These are phyloP conservation scores for Otatea glauca DNA, from an alignment of 176 grass and related monocot genomes.

Conservation along the genomic window DNA sequence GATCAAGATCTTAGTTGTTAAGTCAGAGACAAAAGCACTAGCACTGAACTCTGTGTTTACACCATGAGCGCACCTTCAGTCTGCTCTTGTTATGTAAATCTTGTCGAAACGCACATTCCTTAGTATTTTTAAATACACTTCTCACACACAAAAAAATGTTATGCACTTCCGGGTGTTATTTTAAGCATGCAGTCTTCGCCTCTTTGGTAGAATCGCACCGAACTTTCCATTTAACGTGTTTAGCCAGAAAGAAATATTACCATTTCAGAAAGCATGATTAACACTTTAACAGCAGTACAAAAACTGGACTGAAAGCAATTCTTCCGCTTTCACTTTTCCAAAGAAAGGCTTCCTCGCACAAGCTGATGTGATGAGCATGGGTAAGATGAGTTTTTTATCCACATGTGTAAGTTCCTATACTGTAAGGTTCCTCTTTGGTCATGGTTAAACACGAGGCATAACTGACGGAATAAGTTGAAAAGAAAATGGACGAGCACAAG, in stretches of 20 bases:
- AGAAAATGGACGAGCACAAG: neutral
- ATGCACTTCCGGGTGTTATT: neutral
- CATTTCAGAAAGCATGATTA: neutral
- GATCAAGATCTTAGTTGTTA: slow-evolving; percentile 46
- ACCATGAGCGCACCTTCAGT: neutral
- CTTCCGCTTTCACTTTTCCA: neutral
- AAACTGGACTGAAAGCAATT: neutral
- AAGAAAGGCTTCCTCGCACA: neutral
- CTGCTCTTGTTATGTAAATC: slow-evolving; percentile 11
- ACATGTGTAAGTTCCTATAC: neutral
- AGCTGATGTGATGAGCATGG: neutral
- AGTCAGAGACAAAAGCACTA: slow-evolving; percentile 30
- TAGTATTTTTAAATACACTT: slow-evolving; percentile 3
- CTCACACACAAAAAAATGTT: neutral
- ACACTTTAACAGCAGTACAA: neutral
- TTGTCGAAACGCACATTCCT: neutral
- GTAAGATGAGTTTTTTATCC: neutral
- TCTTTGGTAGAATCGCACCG: slow-evolving; percentile 20
- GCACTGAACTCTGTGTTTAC: slow-evolving; percentile 7
- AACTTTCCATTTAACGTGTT: neutral
- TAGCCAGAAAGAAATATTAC: neutral
- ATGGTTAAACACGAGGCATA: slow-evolving; percentile 1
- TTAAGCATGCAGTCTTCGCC: neutral
- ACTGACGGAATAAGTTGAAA: neutral
- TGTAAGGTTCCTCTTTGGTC: neutral